Evolutionary conservation across 345 rosid genomes (phyloP).

Genomic region (Citrus cavaleriei): DNA sequence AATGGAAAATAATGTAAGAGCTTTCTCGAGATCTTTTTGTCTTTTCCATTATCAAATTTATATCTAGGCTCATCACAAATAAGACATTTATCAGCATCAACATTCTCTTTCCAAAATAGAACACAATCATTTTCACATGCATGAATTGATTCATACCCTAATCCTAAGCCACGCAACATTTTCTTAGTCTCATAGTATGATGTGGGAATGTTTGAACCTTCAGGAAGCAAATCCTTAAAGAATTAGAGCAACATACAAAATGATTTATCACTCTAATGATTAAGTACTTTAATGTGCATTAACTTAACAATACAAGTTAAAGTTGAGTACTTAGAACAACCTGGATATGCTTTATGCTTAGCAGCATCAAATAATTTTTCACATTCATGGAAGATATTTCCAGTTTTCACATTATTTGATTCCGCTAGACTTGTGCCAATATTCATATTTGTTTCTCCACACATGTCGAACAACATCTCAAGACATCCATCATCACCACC

Average conservation of each 20-base stretch:
- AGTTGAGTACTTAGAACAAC: too few relatives aligned
- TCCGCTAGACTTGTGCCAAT: neutral
- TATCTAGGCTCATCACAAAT: neutral
- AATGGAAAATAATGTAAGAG: slow-evolving; percentile 9
- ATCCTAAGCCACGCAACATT: neutral
- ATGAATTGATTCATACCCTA: neutral
- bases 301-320: neutral
- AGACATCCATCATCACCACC: neutral
- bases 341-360: neutral
- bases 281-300: too few relatives aligned
- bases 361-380: neutral
- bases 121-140: slow-evolving; percentile 7
- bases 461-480: neutral
- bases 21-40: neutral
- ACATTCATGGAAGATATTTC: too few relatives aligned
- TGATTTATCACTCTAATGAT: neutral
- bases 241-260: too few relatives aligned
- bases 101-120: neutral
- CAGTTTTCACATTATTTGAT: too few relatives aligned
- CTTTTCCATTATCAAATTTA: neutral
- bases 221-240: too few relatives aligned
- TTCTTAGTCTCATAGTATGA: slow-evolving; percentile 10
- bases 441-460: neutral
- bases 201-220: neutral
- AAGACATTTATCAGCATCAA: neutral